These are phyloP conservation scores for Eimeria tenella DNA, from an alignment of 169 alveolate genomes.

Conservation along the genomic window DNA sequence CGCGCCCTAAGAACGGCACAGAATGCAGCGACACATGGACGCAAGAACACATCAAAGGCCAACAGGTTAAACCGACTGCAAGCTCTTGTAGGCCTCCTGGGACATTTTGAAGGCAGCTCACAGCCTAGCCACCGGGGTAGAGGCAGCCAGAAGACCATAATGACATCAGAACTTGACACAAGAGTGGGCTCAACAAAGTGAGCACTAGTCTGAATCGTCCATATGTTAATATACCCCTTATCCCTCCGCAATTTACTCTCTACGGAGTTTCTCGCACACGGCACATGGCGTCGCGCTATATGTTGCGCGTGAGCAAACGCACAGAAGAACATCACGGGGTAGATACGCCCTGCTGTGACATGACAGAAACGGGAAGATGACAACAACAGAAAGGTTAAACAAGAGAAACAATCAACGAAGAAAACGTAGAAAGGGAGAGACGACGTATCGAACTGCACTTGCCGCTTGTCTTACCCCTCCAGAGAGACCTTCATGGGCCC, in stretches of 20 bases:
- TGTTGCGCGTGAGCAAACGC: no score
- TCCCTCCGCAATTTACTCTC: no score
- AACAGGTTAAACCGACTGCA: no score
- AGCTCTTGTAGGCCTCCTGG: no score
- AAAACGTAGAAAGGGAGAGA: not conserved
- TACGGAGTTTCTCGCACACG: no score
- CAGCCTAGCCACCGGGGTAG: no score
- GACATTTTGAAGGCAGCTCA: no score
- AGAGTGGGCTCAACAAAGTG: not conserved
- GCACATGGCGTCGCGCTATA: no score
- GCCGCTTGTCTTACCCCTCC: not conserved
- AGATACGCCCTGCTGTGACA: no score
- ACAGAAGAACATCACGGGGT: no score
- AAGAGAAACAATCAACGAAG: not conserved
- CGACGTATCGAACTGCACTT: not conserved
- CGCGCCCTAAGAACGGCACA: not conserved
- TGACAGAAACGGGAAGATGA: not conserved
- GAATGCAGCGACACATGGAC: not conserved
- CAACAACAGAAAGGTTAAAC: not conserved
- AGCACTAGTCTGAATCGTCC: no score
- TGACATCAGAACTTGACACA: not conserved
- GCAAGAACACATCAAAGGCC: not conserved
- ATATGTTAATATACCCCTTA: not conserved
- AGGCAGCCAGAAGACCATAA: not conserved
- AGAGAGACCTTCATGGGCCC: conserved; percentile 13